Evolutionary conservation across 2,329 filamentous ascomycete genomes (phyloP).

Genomic region (Penicillium aurantiogriseum): DNA sequence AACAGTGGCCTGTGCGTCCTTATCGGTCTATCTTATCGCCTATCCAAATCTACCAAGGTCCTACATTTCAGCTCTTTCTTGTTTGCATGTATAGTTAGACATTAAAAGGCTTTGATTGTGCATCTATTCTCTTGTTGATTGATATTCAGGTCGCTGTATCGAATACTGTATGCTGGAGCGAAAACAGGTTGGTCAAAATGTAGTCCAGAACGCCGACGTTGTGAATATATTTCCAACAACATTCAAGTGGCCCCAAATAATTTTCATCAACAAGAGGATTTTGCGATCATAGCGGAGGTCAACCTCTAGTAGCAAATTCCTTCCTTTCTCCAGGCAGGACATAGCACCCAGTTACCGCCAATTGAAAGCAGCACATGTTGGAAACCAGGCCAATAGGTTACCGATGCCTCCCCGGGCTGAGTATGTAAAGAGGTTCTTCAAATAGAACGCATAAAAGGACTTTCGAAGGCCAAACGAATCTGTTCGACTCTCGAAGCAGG

Average conservation of each 20-base stretch:
- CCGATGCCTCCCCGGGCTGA: background rate
- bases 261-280: background rate
- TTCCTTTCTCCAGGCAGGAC: background rate
- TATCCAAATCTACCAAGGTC: constrained; percentile 8
- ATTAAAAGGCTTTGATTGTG: background rate
- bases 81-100: background rate
- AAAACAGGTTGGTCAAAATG: background rate
- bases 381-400: background rate
- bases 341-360: background rate
- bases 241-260: background rate
- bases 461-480: background rate
- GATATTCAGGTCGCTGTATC: fast-evolving
- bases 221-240: background rate
- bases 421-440: background rate
- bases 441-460: background rate
- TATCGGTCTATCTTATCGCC: constrained; percentile 43
- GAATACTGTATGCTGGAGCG: too few species aligned
- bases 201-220: background rate
- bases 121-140: too few species aligned
- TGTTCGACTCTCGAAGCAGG: background rate
- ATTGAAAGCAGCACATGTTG: background rate
- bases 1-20: constrained; percentile 37
- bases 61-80: background rate
- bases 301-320: background rate
- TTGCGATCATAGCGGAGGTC: too few species aligned